phyloP scores from a whole-genome alignment of 306 rosid species.

The Rubus idaeus region DNA sequence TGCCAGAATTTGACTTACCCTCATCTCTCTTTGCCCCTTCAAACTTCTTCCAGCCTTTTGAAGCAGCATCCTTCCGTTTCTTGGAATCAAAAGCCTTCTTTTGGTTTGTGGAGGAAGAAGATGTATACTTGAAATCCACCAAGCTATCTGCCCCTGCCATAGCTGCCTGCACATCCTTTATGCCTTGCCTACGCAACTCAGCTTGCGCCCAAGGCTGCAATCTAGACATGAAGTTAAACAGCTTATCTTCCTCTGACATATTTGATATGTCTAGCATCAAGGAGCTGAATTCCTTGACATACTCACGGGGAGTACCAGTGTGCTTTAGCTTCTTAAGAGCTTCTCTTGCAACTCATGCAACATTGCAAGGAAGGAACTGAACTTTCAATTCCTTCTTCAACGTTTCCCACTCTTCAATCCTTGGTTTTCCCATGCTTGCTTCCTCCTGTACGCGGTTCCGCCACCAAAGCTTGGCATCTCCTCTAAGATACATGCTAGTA shows the following conservation, averaged over 20 bases:
- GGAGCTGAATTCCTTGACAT: neutral
- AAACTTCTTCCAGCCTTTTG: no score
- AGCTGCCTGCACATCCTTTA: neutral
- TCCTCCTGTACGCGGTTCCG: neutral
- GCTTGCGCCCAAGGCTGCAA: neutral
- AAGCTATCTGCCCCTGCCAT: neutral
- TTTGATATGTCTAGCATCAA: conserved; percentile 3
- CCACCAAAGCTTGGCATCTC: neutral
- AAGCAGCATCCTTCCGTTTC: no score
- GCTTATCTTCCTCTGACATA: conserved; percentile 7
- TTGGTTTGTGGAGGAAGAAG: no score
- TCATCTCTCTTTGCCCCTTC: no score
- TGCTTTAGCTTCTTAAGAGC: neutral
- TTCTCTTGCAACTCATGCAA: neutral
- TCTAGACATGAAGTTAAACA: conserved; percentile 2
- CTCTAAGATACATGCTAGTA: neutral
- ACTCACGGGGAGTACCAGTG: neutral
- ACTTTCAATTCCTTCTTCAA: neutral
- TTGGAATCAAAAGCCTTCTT: no score
- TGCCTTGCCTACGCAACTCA: neutral
- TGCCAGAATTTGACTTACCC: no score
- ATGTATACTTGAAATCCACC: neutral
- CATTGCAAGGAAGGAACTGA: conserved; percentile 1
- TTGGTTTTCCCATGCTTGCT: neutral
- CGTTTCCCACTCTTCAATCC: neutral